Base-by-base conservation (phyloP, 2,329 filamentous ascomycete species). In the Xylariaceae sp. region DNA sequence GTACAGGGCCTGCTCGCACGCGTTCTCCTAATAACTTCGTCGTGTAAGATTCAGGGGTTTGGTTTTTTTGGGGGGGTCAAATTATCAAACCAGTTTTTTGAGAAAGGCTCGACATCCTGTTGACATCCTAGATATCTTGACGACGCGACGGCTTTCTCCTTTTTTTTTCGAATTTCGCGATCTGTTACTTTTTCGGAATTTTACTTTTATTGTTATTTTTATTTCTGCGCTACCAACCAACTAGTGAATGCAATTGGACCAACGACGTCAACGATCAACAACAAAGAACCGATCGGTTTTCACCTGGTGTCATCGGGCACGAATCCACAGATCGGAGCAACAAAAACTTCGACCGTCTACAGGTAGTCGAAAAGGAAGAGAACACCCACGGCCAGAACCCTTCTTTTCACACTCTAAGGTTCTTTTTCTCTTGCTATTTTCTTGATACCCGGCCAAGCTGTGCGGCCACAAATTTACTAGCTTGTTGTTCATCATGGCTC, bases 401-500 rank as follows among this genome's bases (percentile, higher is more conserved):
- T 19, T 56, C 9, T 26, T 26, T 4, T 26, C 9, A 4, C 23
- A 4, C 9, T 26, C 9, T 26, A 26, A 4, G 23, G 9, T 9
- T 26, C 9, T 26, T 9, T 26, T 26, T 26, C 9, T 26, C n/a
- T n/a, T n/a, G n/a, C n/a, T n/a, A n/a, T 26, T 4, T 26, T 48
- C 45, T 52, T 37, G 42, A 44, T 21, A 45, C 19, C 45, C 54
- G 56, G 47, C 45, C 45, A 41, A 50, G 21, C 40, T 50, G 52
- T 23, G n/a, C n/a, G 50, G 48, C 40, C 47, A 40, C 56, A 43
- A 56, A 52, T 21, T 40, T 52, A 18, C 49, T 23, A 51, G 9
- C 23, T 26, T 26, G n/a, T n/a, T n/a, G n/a, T 52, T 57, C 67
- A 65, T 47, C 65, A 80, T 79, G 78, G 75, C 74, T 62, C 67